Base-by-base conservation (phyloP, 2,329 filamentous ascomycete genomes). In the Metarhizium humberi region DNA sequence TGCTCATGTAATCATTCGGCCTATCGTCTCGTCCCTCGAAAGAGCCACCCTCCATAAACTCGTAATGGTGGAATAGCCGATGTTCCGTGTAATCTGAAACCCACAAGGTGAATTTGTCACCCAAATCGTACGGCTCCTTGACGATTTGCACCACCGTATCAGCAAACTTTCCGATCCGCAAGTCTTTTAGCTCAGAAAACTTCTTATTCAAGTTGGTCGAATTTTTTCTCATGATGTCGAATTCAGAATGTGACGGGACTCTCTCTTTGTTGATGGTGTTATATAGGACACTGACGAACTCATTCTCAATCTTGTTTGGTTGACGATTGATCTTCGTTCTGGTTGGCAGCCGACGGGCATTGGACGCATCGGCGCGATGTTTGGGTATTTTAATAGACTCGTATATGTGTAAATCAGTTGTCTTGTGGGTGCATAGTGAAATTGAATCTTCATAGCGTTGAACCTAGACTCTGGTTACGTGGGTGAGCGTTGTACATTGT, bases 81-180 rank as follows among this genome's bases (percentile, higher is more conserved):
- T 96, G 90, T 52, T 81, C 72, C 0, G 90, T 95, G 67, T 92
- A 96, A 69, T 96, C 92, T 0, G 88, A 87, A 18, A 95, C 73
- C 74, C 91, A 91, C 0, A 96, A 60, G 5, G 82, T 81, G 13
- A 80, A 70, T 55, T 71, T 79, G 30, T 78, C 75, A 25, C 66
- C 64, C 6, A 62, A 20, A 34, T 75, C 70, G 47, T 68, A 75
- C 0, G 79, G 78, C 2, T 74, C 69, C 49, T 68, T 75, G 50
- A 91, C 78, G 2, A 95, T 81, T 64, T 92, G 80, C 2, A 81
- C 90, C 18, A 89, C 73, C 1, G 95, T 66, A 65, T 96, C 83
- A 62, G 79, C 82, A 64, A 86, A 95, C 0, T 63, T 73, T 14
- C 69, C 67, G 0, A 78, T 71, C 3, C 71, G 63, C 1, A 90